These are phyloP conservation scores for Rhododendron griersonianum DNA, from an alignment of 148 eudicot genomes.

Conservation along the genomic window DNA sequence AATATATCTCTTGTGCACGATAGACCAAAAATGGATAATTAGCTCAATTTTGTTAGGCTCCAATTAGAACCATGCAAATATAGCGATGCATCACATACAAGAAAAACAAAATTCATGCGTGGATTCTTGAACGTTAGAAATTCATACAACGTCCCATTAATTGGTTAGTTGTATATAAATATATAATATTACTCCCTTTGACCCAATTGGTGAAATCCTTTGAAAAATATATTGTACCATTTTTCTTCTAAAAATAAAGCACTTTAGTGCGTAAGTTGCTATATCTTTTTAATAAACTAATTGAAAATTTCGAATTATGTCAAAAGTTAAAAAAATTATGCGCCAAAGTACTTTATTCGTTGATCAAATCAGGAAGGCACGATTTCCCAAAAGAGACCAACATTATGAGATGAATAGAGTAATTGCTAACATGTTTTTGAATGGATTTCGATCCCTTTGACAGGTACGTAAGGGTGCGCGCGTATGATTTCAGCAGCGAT, in stretches of 20 bases:
- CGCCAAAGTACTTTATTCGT: background rate
- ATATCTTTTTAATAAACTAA: background rate
- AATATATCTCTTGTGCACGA: background rate
- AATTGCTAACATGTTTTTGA: background rate
- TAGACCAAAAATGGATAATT: background rate
- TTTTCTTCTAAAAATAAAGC: background rate
- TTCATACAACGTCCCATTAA: background rate
- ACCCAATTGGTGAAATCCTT: background rate
- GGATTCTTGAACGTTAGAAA: background rate
- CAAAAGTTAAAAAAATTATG: background rate
- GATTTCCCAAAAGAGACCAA: too few relatives aligned
- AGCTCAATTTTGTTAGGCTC: background rate
- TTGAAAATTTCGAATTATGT: background rate
- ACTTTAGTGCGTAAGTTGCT: background rate
- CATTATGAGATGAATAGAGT: too few relatives aligned
- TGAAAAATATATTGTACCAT: too few relatives aligned
- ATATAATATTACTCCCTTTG: background rate
- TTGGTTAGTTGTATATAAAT: background rate
- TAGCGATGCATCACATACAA: background rate
- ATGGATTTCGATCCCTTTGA: background rate
- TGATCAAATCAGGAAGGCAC: background rate
- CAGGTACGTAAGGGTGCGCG: background rate
- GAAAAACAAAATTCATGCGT: background rate
- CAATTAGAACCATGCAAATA: background rate
- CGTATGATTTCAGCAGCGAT: background rate